Evolutionary conservation across 768 basidiomycete species (phyloP).

Genomic region (Fomitopsis serialis): DNA sequence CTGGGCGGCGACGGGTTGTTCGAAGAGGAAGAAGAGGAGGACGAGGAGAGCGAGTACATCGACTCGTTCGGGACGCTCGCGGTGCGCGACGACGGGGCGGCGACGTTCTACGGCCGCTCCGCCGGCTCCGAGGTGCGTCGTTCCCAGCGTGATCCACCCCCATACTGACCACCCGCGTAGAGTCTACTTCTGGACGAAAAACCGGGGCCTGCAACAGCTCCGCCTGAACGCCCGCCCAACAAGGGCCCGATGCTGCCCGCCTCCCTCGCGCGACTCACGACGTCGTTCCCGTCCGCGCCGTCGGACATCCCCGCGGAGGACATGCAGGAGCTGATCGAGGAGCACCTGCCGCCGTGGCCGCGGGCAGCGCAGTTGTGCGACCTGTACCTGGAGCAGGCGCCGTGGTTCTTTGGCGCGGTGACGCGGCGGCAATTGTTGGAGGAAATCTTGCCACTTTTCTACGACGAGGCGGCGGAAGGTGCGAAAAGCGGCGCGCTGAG

Average conservation of each 20-base stretch:
- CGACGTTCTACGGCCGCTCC: slow-evolving; percentile 70
- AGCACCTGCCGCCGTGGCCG: slow-evolving; percentile 52
- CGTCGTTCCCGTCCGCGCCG: slow-evolving; percentile 46
- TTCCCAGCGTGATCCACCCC: neutral
- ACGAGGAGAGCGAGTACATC: slow-evolving; percentile 23
- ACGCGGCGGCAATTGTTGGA: slow-evolving; percentile 59
- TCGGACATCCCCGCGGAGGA: slow-evolving; percentile 30
- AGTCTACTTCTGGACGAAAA: slow-evolving; percentile 11
- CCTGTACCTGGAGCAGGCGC: slow-evolving; percentile 73
- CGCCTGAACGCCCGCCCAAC: neutral
- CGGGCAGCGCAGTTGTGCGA: slow-evolving; percentile 55
- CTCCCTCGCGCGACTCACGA: slow-evolving; percentile 21
- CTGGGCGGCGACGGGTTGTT: neutral
- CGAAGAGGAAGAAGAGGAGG: slow-evolving; percentile 17
- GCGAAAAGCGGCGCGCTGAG: slow-evolving; percentile 32
- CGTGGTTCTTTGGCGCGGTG: slow-evolving; percentile 77
- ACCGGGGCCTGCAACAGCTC: neutral
- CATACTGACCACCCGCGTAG: neutral
- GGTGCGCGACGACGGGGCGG: slow-evolving; percentile 59
- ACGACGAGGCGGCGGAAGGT: slow-evolving; percentile 56
- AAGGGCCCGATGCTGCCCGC: slow-evolving; percentile 8
- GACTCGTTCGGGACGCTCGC: slow-evolving; percentile 57
- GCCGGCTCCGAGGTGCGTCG: slow-evolving; percentile 65
- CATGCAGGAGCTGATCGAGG: slow-evolving; percentile 39
- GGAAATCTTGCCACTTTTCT: slow-evolving; percentile 58